Evolutionary conservation across 2,329 filamentous ascomycete species (phyloP).

Genomic region (Xylariaceae sp.): DNA sequence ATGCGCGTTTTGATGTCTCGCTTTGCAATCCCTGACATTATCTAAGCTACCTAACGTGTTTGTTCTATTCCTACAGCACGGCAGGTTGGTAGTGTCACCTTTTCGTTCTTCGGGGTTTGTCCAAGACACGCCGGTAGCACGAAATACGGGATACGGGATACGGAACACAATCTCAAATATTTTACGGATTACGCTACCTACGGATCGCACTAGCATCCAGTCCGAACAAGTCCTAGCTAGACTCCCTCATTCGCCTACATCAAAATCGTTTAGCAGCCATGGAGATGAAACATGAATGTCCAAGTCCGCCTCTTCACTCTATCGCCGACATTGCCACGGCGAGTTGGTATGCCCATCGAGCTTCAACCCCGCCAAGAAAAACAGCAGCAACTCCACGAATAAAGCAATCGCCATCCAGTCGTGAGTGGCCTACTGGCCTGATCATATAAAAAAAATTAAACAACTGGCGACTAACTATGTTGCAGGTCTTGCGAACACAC

Average conservation of each 20-base stretch:
- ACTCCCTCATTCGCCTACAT: neutral
- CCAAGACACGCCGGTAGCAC: too few relatives aligned
- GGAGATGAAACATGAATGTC: slow-evolving; percentile 5
- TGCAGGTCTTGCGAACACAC: slow-evolving; percentile 1
- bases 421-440: slow-evolving; percentile 9
- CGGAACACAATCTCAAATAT: too few relatives aligned
- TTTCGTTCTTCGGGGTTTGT: neutral
- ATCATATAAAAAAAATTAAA: neutral
- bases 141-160: too few relatives aligned
- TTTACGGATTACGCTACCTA: too few relatives aligned
- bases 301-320: slow-evolving; percentile 18
- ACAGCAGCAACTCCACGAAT: neutral
- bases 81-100: neutral
- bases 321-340: slow-evolving; percentile 25
- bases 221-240: neutral
- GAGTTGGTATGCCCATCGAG: slow-evolving; percentile 25
- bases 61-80: too few relatives aligned
- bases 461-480: neutral
- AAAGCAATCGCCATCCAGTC: slow-evolving; percentile 10
- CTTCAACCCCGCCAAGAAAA: slow-evolving; percentile 12
- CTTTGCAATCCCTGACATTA: too few relatives aligned
- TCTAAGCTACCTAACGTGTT: too few relatives aligned
- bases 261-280: neutral
- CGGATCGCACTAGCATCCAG: neutral
- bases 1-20: neutral